Evolutionary conservation across 1,284 basidiomycete species (phyloP), one percentile per base, ranked within the genome.

Genomic region (Moesziomyces globuligerus): DNA sequence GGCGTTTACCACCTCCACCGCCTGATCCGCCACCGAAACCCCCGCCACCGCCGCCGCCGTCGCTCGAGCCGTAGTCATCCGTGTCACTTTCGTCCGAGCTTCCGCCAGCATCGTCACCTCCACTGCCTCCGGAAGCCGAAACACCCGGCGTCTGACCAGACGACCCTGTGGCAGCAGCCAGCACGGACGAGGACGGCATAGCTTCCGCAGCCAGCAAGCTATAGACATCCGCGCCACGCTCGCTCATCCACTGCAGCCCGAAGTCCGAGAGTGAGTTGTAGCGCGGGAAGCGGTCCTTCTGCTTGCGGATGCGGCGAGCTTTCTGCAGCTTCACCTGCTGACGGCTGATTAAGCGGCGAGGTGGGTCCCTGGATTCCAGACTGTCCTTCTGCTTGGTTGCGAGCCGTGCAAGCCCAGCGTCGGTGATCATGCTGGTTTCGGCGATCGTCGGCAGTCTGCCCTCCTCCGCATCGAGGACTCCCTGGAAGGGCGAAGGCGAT

Each of bases 1-100:
- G 62, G 10, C 37, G 51, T 45, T 34, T 66, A 34, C 57, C 64
- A 23, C 56, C 70, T 17, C 62, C 62, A 10, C 42, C 66, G 23
- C 58, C 66, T 41, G 72, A 71, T 44, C 58, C 48, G 11, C 58
- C 64, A 29, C 59, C 58, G 32, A 49, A 62, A 21, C 60, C 60
- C 11, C 56, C 57, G 24, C 57, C 64, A 15, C 57, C 58, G 18
- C 71, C 71, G n/a, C 61, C 70, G 11, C 72, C 73, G 37, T 77
- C 75, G 47, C 75, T 77, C 17, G 75, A 77, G 5, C 76, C 76
- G 40, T 76, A 76, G 43, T 76, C 71, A 38, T 72, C 72, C 17
- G 74, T 72, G 29, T 57, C 58, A 32, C 60, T 61, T 36, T 40
- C 56, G 25, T 66, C 55, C 5, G 48, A 49, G 21, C 59, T 11